A percentile compares a stretch with the other conserved stretches of the same genome.
Evolutionary conservation across 2,329 filamentous ascomycete genomes (phyloP).

Genomic region (Trichoderma sp.): DNA sequence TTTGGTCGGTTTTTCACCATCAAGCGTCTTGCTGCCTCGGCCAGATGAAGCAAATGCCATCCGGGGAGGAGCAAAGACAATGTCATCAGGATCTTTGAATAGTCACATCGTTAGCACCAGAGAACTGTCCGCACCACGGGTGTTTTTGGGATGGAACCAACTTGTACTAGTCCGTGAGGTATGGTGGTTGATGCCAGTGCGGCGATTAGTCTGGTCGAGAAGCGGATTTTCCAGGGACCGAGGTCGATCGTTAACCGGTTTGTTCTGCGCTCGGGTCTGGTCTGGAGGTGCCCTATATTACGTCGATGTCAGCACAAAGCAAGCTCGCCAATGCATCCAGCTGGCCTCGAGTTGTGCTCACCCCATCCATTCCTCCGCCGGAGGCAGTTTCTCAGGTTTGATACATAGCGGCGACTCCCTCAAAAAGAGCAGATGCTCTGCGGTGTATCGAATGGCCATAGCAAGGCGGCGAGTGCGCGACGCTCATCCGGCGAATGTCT

Average conservation of each 20-base stretch:
- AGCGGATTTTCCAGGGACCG: constrained; percentile 44
- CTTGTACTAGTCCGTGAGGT: constrained; percentile 55
- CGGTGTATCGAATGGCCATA: constrained; percentile 66
- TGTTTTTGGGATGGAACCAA: constrained; percentile 36
- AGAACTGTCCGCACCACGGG: not conserved
- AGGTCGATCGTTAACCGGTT: constrained; percentile 42
- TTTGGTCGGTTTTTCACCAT: constrained; percentile 52
- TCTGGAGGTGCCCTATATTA: constrained; percentile 43
- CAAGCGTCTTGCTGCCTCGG: constrained; percentile 53
- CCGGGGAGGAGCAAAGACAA: constrained; percentile 80
- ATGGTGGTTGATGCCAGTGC: constrained; percentile 52
- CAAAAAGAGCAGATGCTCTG: constrained; percentile 71
- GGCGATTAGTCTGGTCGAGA: constrained; percentile 50
- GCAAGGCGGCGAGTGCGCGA: constrained; percentile 33
- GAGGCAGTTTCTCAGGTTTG: constrained; percentile 75
- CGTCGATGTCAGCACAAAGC: not conserved
- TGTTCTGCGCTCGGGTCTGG: constrained; percentile 44
- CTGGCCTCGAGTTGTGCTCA: constrained; percentile 60
- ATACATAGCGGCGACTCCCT: constrained; percentile 78
- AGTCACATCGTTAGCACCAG: constrained; percentile 3
- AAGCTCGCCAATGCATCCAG: not conserved
- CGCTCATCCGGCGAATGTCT: constrained; percentile 36
- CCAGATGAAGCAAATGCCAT: constrained; percentile 72
- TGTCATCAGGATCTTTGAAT: constrained; percentile 68
- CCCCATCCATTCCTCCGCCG: constrained; percentile 96